Conservation (phyloP, 192 early-diverging fungal species). For the Coemansia sp. region DNA sequence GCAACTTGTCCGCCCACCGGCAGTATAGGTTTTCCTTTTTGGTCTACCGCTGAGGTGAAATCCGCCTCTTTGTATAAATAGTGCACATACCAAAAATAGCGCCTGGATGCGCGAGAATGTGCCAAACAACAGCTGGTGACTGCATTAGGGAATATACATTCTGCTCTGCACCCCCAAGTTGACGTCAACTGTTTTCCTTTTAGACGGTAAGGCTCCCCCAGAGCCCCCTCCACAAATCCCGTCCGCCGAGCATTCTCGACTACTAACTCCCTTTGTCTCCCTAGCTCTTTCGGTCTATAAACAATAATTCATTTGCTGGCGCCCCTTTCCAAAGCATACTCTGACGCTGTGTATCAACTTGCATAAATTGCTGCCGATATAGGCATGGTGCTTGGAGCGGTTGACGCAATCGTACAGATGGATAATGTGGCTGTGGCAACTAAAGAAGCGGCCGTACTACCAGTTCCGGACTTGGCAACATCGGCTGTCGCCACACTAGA, state of each 20-base stretch:
- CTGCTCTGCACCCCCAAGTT: not conserved
- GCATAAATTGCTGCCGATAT: not conserved
- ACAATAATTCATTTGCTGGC: not conserved
- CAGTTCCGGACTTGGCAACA: not conserved
- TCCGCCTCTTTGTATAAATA: not conserved
- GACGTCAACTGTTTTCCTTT: not conserved
- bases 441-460: not conserved
- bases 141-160: not conserved
- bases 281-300: not conserved
- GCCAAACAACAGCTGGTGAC: not conserved
- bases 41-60: not conserved
- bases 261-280: not conserved
- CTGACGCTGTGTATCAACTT: not conserved
- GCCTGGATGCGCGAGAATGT: constrained; percentile 3
- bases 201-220: not conserved
- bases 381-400: not conserved
- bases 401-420: not conserved
- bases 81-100: not conserved
- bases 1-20: not conserved
- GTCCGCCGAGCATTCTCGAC: not conserved
- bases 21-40: not conserved
- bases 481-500: not conserved
- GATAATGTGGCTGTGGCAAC: not conserved
- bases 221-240: not conserved
- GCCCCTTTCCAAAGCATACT: not conserved